Evolutionary conservation across 257 asterid genomes (phyloP), one percentile per base, ranked within the genome.

Genomic region (Apocynum venetum): DNA sequence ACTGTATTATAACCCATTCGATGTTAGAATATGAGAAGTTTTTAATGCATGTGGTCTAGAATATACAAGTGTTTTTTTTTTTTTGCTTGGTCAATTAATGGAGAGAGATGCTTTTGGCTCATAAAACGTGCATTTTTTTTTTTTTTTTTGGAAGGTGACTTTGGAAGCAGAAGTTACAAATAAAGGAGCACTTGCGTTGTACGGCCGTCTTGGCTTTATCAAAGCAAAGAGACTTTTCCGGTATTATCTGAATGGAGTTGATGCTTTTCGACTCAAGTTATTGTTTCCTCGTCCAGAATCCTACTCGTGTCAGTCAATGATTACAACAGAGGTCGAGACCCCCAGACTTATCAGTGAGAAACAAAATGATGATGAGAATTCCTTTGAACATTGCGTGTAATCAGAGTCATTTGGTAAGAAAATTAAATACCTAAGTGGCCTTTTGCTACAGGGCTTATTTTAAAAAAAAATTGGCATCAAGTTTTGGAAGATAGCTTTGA

Each of bases 161-260:
- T 80, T 96, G 81, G 99, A 96, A 86, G 98, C 99, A 61, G 99
- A 96, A 83, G 99, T 93, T 68, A 93, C 93, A 10, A 96, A 96
- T 79, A 87, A 90, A 82, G 98, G 98, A 79, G 99, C 99, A 25
- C 93, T 96, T 69, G 98, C 98, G 0, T 79, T 96, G 6, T 96
- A 96, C 68, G 98, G 99, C 7, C 92, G 97, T 46, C 90, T 96
- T 76, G 99, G 99, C 31, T 96, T 96, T 76, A 88, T 95, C 13
- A 87, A 96, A 79, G 92, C 99, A 36, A 95, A 95, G 88, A 89
- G 99, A 86, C 97, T 96, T 79, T 96, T 93, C 84, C 86, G 96
- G 9, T 96, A 96, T 85, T 95, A 95, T 83, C 84, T 95, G 89
- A 95, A 95, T 43, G 98, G 98, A 8, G 98, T 95, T 40, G 99